phyloP scores from a whole-genome alignment of 2,329 filamentous ascomycete genomes.

The Colletotrichum destructivum region DNA sequence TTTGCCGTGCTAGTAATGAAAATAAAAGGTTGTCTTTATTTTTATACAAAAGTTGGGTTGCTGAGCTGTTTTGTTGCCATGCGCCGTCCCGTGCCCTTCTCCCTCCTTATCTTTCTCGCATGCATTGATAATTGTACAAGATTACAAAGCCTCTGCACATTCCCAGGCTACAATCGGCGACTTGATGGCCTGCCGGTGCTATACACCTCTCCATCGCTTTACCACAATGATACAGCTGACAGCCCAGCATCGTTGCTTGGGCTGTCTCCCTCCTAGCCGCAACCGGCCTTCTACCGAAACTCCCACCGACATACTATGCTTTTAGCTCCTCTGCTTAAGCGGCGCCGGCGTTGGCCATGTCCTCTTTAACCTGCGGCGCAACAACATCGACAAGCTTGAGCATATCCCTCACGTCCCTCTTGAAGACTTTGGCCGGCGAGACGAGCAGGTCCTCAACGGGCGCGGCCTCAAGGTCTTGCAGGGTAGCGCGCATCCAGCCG shows the following conservation, averaged over 20 bases:
- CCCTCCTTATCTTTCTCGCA: constrained; percentile 16
- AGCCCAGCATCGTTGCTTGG: not conserved
- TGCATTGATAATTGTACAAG: constrained; percentile 44
- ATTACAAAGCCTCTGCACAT: constrained; percentile 44
- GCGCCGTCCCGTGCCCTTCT: not conserved
- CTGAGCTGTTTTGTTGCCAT: not conserved
- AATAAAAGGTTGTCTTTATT: not conserved
- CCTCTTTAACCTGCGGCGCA: constrained; percentile 44
- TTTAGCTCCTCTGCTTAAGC: constrained; percentile 40
- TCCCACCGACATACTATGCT: constrained; percentile 9
- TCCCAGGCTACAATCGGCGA: constrained; percentile 8
- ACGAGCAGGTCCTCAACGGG: constrained; percentile 60
- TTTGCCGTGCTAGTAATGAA: not conserved
- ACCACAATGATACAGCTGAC: not conserved
- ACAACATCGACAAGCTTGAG: constrained; percentile 55
- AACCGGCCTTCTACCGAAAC: constrained; percentile 30
- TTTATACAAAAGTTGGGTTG: not conserved
- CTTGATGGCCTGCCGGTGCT: constrained; percentile 1
- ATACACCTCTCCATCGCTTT: constrained; percentile 3
- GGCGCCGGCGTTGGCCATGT: constrained; percentile 24
- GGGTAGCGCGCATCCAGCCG: constrained; percentile 67
- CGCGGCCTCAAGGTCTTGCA: constrained; percentile 65
- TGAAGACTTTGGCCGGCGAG: constrained; percentile 60
- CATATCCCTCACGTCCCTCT: constrained; percentile 57
- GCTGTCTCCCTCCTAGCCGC: constrained; percentile 9